Evolutionary conservation across 1,139 yeast species (phyloP).

Genomic region (Meyerozyma sp.): DNA sequence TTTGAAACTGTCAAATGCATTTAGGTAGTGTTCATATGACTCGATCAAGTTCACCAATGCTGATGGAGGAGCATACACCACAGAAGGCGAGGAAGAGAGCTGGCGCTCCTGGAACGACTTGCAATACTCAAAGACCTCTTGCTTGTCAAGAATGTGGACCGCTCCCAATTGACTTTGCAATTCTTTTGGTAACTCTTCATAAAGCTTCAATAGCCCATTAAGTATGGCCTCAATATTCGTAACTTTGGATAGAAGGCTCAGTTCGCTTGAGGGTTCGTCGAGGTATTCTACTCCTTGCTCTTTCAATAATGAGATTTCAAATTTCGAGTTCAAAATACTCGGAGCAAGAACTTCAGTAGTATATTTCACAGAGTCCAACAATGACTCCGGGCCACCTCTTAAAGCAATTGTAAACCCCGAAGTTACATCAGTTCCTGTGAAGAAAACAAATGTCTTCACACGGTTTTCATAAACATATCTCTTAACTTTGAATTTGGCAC

Average conservation of each 20-base stretch:
- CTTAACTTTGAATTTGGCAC: constrained; percentile 66
- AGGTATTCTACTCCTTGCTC: constrained; percentile 59
- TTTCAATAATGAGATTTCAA: constrained; percentile 76
- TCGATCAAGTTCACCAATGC: constrained; percentile 51
- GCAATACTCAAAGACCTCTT: constrained; percentile 44
- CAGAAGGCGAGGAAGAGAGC: constrained; percentile 73
- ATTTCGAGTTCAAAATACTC: constrained; percentile 67
- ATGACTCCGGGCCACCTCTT: constrained; percentile 66
- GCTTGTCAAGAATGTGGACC: constrained; percentile 17
- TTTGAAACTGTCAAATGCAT: constrained; percentile 1
- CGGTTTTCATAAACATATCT: constrained; percentile 51
- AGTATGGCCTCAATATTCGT: constrained; percentile 9
- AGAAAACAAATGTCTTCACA: constrained; percentile 68
- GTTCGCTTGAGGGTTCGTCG: constrained; percentile 12
- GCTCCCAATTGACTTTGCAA: neutral
- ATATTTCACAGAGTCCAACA: constrained; percentile 63
- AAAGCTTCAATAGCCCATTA: neutral
- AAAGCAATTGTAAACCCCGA: constrained; percentile 79
- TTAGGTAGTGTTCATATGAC: constrained; percentile 42
- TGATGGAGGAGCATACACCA: constrained; percentile 62
- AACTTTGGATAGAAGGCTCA: constrained; percentile 8
- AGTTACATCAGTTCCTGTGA: constrained; percentile 70
- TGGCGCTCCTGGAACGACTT: constrained; percentile 44
- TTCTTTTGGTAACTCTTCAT: neutral
- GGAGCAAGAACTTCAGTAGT: constrained; percentile 78